Conservation (phyloP, 1,139 yeast genomes). For the Saccharomyces hybrid region DNA sequence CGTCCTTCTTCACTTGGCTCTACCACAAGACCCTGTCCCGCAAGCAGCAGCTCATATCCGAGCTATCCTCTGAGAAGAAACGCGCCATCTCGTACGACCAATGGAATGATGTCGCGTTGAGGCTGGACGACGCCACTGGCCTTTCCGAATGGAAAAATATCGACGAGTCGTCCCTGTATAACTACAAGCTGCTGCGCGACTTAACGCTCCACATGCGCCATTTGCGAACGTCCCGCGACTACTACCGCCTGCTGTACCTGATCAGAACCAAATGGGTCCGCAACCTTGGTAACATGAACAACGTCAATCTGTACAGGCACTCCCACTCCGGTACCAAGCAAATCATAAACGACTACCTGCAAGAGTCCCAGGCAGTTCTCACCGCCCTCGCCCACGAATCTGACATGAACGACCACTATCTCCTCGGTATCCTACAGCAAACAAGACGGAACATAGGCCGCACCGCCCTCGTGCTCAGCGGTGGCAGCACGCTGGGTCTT, state of each 20-base stretch:
- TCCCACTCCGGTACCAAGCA: slow-evolving; percentile 80
- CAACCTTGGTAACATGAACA: slow-evolving; percentile 83
- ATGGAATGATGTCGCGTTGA: slow-evolving; percentile 60
- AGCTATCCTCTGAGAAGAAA: slow-evolving; percentile 35
- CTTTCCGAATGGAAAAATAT: slow-evolving; percentile 60
- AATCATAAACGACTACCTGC: slow-evolving; percentile 72
- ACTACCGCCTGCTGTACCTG: slow-evolving; percentile 54
- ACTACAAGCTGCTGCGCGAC: slow-evolving; percentile 51
- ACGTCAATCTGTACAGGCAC: slow-evolving; percentile 65
- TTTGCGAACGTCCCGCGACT: slow-evolving; percentile 54
- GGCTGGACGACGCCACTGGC: slow-evolving; percentile 57
- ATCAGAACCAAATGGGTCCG: slow-evolving; percentile 81
- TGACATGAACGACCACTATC: slow-evolving; percentile 56
- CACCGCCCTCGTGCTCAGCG: slow-evolving; percentile 85
- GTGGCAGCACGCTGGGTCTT: slow-evolving; percentile 92
- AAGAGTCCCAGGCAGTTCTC: slow-evolving; percentile 65
- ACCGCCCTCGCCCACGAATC: slow-evolving; percentile 37
- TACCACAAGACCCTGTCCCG: neutral
- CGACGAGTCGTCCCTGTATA: slow-evolving; percentile 59
- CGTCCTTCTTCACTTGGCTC: neutral
- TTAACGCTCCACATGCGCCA: slow-evolving; percentile 51
- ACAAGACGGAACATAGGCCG: slow-evolving; percentile 88
- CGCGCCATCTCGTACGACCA: slow-evolving; percentile 57
- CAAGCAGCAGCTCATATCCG: neutral
- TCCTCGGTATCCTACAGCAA: slow-evolving; percentile 73